Evolutionary conservation across 2,329 filamentous ascomycete genomes (phyloP).

Genomic region (Alternaria longipes): DNA sequence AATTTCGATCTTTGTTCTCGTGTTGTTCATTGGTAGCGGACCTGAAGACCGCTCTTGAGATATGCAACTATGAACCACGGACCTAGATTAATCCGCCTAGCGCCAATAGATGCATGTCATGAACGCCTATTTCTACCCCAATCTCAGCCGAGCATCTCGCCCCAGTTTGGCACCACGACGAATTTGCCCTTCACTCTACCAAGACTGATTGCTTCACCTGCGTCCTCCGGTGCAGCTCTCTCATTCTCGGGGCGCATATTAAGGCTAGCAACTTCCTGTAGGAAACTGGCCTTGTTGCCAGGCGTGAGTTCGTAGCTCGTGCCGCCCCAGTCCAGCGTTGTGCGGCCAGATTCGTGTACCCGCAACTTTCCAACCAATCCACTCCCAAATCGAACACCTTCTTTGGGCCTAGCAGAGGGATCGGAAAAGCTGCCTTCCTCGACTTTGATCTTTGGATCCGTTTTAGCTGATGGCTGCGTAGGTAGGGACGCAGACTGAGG

Average conservation of each 20-base stretch:
- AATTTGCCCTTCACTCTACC: constrained; percentile 72
- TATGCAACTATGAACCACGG: neutral
- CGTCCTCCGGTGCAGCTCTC: constrained; percentile 46
- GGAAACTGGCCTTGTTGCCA: constrained; percentile 65
- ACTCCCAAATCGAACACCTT: constrained; percentile 55
- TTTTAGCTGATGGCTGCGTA: constrained; percentile 24
- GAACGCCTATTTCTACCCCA: neutral
- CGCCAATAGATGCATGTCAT: constrained; percentile 6
- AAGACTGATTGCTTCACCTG: constrained; percentile 63
- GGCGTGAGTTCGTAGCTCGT: constrained; percentile 66
- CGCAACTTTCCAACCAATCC: constrained; percentile 69
- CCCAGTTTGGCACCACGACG: constrained; percentile 69
- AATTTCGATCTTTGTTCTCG: neutral
- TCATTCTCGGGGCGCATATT: constrained; percentile 46
- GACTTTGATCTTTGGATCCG: constrained; percentile 40
- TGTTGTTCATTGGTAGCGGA: neutral
- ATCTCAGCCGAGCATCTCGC: constrained; percentile 56
- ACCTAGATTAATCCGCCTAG: neutral
- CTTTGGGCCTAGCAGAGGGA: constrained; percentile 19
- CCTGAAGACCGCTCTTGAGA: neutral
- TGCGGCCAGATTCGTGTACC: constrained; percentile 68
- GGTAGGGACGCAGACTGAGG: constrained; percentile 19
- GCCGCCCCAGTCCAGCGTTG: constrained; percentile 70
- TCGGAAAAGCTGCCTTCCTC: constrained; percentile 42
- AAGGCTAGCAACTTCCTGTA: constrained; percentile 65